Evolutionary conservation across 2,329 filamentous ascomycete species (phyloP), one percentile per base, ranked within the genome.

Genomic region (Canariomyces notabilis): DNA sequence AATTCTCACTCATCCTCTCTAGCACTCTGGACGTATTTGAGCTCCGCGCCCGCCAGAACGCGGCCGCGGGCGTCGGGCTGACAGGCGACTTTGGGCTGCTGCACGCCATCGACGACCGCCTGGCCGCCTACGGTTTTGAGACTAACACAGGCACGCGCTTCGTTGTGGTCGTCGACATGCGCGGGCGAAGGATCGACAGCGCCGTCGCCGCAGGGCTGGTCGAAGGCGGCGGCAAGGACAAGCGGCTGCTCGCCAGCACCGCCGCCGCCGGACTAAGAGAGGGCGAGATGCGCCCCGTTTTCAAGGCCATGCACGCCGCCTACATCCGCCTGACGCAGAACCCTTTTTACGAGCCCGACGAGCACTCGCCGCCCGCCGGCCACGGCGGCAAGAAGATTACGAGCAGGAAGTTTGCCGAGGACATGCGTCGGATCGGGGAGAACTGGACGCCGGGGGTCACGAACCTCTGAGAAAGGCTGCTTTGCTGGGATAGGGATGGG

Each of bases 81-180:
- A 86, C 88, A 41, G 89, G 93, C 58, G 91, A 97, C 64, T 84
- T 93, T 56, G 91, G 93, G 22, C 79, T 97, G 11, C 77, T 98
- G 41, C 91, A 97, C 69, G 89, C 90, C 49, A 77, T 97, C 49
- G 93, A 97, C 70, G 91, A 98, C 70, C 80, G 90, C 20, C 77
- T 97, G 37, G 89, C 90, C 29, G 86, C 89, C 56, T 98, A 97
- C 71, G 93, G 93, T 59, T 96, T 88, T 81, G 80, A 97, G 67
- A 96, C 93, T 46, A 97, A 95, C 67, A 97, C 93, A 20, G 89
- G 89, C 33, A 82, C 95, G 53, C 90, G 91, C 64, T 83, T 98
- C 61, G 82, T 97, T 26, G 84, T 89, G 52, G 80, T 96, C 3
- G 85, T 97, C 22, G 91, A 98, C 68, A 89, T 95, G 79, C 82